A percentile compares a stretch with the other conserved stretches of the same genome.
Evolutionary conservation across 2,329 filamentous ascomycete species (phyloP).

Genomic region (Zymoseptoria crescenta): DNA sequence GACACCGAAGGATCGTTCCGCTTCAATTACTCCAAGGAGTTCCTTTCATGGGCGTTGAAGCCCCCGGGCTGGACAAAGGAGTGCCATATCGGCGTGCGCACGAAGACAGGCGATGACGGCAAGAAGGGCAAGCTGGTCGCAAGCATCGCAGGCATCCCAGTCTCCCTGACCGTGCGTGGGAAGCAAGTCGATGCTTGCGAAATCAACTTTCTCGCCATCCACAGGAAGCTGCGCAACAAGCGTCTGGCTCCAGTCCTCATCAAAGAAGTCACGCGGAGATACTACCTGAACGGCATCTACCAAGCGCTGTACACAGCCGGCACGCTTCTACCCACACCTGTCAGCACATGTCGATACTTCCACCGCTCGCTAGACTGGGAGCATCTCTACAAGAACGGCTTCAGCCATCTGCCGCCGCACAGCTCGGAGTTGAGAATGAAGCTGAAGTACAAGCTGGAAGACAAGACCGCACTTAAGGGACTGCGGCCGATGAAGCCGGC

Average conservation of each 20-base stretch:
- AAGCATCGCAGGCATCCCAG: conserved; percentile 90
- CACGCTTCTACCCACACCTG: conserved; percentile 79
- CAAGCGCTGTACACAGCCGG: conserved; percentile 96
- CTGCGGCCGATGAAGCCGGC: conserved; percentile 71
- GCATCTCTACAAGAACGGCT: conserved; percentile 90
- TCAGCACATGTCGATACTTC: conserved; percentile 91
- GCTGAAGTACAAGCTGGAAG: conserved; percentile 73
- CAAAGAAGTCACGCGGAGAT: conserved; percentile 91
- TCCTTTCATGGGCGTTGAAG: conserved; percentile 91
- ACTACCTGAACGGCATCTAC: conserved; percentile 78
- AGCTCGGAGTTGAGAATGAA: conserved; percentile 83
- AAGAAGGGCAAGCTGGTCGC: conserved; percentile 82
- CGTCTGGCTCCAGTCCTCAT: conserved; percentile 89
- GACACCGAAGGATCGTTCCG: conserved; percentile 96
- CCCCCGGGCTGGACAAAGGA: conserved; percentile 87
- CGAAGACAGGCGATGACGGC: conserved; percentile 38
- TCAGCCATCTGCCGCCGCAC: conserved; percentile 75
- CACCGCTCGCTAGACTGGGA: conserved; percentile 92
- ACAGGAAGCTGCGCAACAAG: conserved; percentile 95
- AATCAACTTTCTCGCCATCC: conserved; percentile 96
- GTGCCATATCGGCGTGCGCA: conserved; percentile 92
- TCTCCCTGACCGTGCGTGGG: conserved; percentile 70
- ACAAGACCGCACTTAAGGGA: conserved; percentile 60
- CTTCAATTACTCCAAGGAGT: conserved; percentile 87
- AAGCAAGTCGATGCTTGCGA: conserved; percentile 72